Evolutionary conservation across 257 asterid genomes (phyloP), one percentile per base, ranked within the genome.

Genomic region (Penstemon davidsonii): DNA sequence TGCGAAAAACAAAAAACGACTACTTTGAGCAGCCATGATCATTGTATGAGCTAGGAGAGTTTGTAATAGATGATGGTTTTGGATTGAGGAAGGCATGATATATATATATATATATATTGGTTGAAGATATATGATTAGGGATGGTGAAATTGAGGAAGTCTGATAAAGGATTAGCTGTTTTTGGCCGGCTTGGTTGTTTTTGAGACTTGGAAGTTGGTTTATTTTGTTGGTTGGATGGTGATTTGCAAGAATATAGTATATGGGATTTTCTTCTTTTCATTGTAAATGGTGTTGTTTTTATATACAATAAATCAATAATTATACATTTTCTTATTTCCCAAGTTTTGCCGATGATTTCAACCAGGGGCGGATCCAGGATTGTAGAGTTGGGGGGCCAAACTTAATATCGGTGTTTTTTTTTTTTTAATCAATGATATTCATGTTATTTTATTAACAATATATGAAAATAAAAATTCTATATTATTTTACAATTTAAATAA

Each of bases 111-210:
- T n/a, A n/a, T n/a, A n/a, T n/a, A n/a, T n/a, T n/a, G 70, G 75
- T 13, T 66, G 72, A 64, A 73, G 79, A 64, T 72, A 40, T 49
- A 15, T 57, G 60, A 81, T 69, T 55, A 61, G 75, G 63, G 49
- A 43, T 53, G 73, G 71, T 66, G 80, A 68, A 66, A 55, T 82
- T 54, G 77, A 72, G 79, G 55, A 73, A 50, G 79, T 84, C 64
- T 53, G 55, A 62, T 45, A 9, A 54, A 6, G 43, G 44, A 73
- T 68, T 64, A 78, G 84, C 83, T 72, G 73, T 80, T 67, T 45
- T 62, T 55, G 52, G 86, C 87, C 83, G 84, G 86, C 82, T 54
- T 36, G 7, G 5, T 69, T 59, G n/a, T 37, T 25, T 12, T 7
- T 43, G 8, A 0, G 1, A 19, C 39, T 41, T 25, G 43, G 43